Conservation (phyloP, 805 yeast genomes). For the Candida coquimbonensis region DNA sequence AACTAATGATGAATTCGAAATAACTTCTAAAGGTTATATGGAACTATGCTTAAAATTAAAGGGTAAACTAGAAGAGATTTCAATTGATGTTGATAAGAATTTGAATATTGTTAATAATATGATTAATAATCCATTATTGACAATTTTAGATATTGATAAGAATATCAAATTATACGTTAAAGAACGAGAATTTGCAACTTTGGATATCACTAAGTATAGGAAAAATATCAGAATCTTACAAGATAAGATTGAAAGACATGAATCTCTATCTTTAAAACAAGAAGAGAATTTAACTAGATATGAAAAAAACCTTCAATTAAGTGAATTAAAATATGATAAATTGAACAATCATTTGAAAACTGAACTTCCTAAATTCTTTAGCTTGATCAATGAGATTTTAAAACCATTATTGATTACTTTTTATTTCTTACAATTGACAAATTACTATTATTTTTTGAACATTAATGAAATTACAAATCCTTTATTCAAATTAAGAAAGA, state of each 20-base stretch:
- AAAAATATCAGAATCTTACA: slow-evolving; percentile 18
- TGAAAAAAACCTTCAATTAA: slow-evolving; percentile 25
- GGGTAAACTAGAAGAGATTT: slow-evolving; percentile 9
- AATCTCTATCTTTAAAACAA: slow-evolving; percentile 29
- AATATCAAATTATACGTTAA: slow-evolving; percentile 25
- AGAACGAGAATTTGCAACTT: slow-evolving; percentile 27
- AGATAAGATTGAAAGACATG: slow-evolving; percentile 18
- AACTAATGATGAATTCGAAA: slow-evolving; percentile 1
- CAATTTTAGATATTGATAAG: slow-evolving; percentile 12
- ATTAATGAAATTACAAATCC: slow-evolving; percentile 8
- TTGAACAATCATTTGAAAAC: slow-evolving; percentile 33
- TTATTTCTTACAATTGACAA: slow-evolving; percentile 33
- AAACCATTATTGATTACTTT: slow-evolving; percentile 24
- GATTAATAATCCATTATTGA: slow-evolving; percentile 19
- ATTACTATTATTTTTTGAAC: slow-evolving; percentile 27
- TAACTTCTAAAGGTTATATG: slow-evolving; percentile 4
- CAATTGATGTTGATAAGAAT: slow-evolving; percentile 7
- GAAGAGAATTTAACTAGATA: slow-evolving; percentile 28
- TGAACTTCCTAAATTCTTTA: slow-evolving; percentile 41
- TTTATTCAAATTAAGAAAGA: slow-evolving; percentile 8
- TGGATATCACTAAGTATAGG: slow-evolving; percentile 32
- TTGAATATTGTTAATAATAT: slow-evolving; percentile 22
- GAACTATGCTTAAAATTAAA: slow-evolving; percentile 2
- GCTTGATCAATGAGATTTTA: slow-evolving; percentile 26
- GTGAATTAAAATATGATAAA: slow-evolving; percentile 30